phyloP scores from a whole-genome alignment of 495 filamentous ascomycete species.

The Parachaetomium inaequale region DNA sequence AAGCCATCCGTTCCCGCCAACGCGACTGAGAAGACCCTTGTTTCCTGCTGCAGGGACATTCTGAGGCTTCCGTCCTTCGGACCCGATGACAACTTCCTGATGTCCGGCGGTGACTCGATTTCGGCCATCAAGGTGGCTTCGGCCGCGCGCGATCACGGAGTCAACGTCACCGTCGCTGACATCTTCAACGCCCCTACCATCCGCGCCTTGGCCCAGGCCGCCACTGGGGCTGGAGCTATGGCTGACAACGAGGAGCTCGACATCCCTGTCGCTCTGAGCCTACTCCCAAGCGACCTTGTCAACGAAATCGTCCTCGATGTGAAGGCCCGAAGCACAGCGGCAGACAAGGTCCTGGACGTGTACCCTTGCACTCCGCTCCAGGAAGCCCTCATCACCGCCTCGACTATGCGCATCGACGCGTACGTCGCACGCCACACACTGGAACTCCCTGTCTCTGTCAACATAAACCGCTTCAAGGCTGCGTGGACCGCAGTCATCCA shows the following conservation, averaged over 20 bases:
- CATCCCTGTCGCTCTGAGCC: conserved; percentile 7
- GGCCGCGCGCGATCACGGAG: background rate
- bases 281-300: conserved; percentile 9
- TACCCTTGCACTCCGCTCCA: conserved; percentile 13
- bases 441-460: background rate
- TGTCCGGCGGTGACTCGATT: conserved; percentile 9
- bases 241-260: conserved; percentile 4
- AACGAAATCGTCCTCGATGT: conserved; percentile 9
- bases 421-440: conserved; percentile 8
- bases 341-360: conserved; percentile 1
- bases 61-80: conserved; percentile 5
- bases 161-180: conserved; percentile 8
- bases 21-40: background rate
- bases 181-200: conserved; percentile 5
- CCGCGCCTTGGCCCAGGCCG: conserved; percentile 5
- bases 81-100: conserved; percentile 10
- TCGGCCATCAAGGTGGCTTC: conserved; percentile 10
- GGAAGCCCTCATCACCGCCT: conserved; percentile 10
- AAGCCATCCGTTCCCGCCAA: background rate
- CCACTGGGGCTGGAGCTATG: background rate
- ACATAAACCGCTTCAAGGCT: conserved; percentile 4
- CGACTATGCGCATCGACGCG: background rate
- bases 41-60: conserved; percentile 8
- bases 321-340: background rate
- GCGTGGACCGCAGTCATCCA: conserved; percentile 4